Base-by-base conservation (phyloP, 331 rosid genomes). In the Malus hybrid region DNA sequence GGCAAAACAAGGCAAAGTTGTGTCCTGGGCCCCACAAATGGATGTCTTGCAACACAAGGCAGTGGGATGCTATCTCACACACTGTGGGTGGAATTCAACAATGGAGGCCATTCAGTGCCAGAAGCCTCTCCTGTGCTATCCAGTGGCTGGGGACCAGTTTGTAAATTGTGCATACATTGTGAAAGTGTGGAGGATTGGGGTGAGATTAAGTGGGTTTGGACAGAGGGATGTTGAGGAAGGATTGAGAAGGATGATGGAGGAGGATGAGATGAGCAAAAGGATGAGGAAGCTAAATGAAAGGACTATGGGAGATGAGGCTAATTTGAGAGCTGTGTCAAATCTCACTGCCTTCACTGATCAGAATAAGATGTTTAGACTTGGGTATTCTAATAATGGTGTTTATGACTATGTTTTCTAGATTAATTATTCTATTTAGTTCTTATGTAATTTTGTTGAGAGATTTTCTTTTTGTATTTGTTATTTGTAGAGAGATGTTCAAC, bases 81-180 rank as follows among this genome's bases (percentile, higher is more conserved):
- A 94, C 18, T 94, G 99, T 18, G 97, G 99, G 1, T 94, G 99
- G 99, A 94, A 89, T 74, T 94, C 99, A 28, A 94, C 91, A 22
- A 69, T 91, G 88, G 97, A 94, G 79, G 99, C 97, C 2, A 73
- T 92, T 28, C 92, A 84, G 44, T 90, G 77, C 74, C 83, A 50
- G 16, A 90, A 88, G 77, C 87, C 87, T 39, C 57, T 90, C 74
- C 6, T 94, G 34, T 94, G 99, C 52, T 91, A 81, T 67, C 99
- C 96, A 0, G 83, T 92, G 36, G 96, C 96, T 7, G 98, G 97
- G 1, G 98, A 94, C 48, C 97, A 94, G 77, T 94, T 87, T 72
- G 57, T 94, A 73, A 94, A 94, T 31, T 88, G 90, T 69, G 78
- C 78, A 1, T 94, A 83, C 65, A 87, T 90, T 60, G 92, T 84